Conservation (phyloP, 1,139 yeast genomes). For the Yamadazyma friedrichii region DNA sequence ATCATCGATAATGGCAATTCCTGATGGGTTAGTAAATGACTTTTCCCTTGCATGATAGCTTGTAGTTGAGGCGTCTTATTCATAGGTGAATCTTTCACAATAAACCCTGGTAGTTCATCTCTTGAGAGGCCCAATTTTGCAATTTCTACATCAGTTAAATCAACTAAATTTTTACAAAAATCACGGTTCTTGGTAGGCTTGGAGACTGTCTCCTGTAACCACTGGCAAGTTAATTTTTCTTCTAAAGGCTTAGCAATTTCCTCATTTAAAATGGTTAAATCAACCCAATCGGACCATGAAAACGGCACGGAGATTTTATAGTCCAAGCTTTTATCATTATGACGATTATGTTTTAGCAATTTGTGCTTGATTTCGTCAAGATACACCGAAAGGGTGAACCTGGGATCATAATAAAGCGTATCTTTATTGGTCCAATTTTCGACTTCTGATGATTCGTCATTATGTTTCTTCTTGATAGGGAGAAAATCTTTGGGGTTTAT, state of each 20-base stretch:
- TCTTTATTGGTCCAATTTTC: conserved; percentile 19
- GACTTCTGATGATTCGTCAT: conserved; percentile 1
- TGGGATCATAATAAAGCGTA: conserved; percentile 31
- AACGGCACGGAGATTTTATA: conserved; percentile 23
- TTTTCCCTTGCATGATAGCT: conserved; percentile 37
- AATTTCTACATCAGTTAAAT: conserved; percentile 24
- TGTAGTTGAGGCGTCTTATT: conserved; percentile 29
- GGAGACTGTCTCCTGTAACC: conserved; percentile 17
- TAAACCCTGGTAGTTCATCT: conserved; percentile 25
- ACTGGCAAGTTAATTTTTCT: conserved; percentile 23
- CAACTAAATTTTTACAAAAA: conserved; percentile 24
- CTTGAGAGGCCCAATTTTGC: conserved; percentile 12
- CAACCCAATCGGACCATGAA: conserved; percentile 33
- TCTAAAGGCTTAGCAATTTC: conserved; percentile 19
- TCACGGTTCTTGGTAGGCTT: conserved; percentile 18
- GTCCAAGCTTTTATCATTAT: conserved; percentile 11
- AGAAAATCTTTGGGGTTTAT: conserved; percentile 23
- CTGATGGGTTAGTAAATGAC: conserved; percentile 42
- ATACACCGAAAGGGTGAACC: conserved; percentile 33
- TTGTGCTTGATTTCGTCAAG: conserved; percentile 25
- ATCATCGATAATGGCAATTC: conserved; percentile 43
- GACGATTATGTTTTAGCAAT: conserved; percentile 10
- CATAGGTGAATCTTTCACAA: conserved; percentile 26
- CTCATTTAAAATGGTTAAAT: conserved; percentile 24
- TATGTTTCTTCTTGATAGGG: conserved; percentile 13